Conservation (phyloP, 768 basidiomycete species). For the Suillus fuscotomentosus region DNA sequence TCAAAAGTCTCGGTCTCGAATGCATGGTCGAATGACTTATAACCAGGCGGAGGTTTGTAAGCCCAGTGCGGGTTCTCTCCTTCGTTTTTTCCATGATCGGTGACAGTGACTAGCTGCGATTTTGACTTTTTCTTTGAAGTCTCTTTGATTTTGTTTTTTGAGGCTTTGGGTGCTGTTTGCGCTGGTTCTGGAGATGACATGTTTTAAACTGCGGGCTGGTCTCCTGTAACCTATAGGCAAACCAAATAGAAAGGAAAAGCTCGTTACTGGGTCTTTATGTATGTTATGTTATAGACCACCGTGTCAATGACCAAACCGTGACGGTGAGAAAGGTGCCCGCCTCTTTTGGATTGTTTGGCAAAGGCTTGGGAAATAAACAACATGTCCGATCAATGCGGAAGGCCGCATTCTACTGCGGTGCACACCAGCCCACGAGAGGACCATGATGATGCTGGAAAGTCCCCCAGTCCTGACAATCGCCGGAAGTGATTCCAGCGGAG, state of each 20-base stretch:
- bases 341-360: slow-evolving; percentile 22
- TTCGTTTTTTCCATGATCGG: slow-evolving; percentile 46
- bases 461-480: slow-evolving; percentile 67
- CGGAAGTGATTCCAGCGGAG: slow-evolving; percentile 80
- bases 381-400: background rate
- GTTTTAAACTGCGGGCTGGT: slow-evolving; percentile 7
- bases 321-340: background rate
- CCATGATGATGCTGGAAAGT: background rate
- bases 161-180: slow-evolving; percentile 3
- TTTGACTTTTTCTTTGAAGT: slow-evolving; percentile 14
- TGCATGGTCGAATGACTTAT: slow-evolving; percentile 44
- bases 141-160: slow-evolving; percentile 15
- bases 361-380: slow-evolving; percentile 1
- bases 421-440: background rate
- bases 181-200: slow-evolving; percentile 24
- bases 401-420: background rate
- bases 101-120: slow-evolving; percentile 1
- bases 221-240: background rate
- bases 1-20: slow-evolving; percentile 55
- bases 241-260: background rate
- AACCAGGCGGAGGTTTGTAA: slow-evolving; percentile 56
- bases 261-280: background rate
- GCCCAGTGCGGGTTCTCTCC: slow-evolving; percentile 56
- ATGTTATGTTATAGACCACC: background rate
- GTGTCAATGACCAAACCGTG: background rate